Evolutionary conservation across 768 basidiomycete genomes (phyloP), one percentile per base, ranked within the genome.

Genomic region (Albatrellus ellisii): DNA sequence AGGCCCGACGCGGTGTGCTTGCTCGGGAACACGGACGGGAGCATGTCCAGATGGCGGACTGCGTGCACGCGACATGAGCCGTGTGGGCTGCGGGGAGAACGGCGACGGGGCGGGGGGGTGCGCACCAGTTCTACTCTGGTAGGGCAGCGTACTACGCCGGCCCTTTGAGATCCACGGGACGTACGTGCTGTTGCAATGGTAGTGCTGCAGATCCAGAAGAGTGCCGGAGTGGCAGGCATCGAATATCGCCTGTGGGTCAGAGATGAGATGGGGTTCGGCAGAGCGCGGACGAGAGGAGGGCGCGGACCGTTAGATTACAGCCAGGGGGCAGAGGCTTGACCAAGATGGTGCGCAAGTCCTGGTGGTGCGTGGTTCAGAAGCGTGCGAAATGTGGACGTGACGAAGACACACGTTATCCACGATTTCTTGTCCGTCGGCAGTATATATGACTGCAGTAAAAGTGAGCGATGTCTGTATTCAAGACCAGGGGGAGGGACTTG

Each of bases 141-240:
- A 18, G 0, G 49, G 51, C 15, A 42, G 43, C n/a, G 51, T 39
- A 36, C 43, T 39, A 18, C 54, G 53, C 31, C 43, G 27, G 29
- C 54, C 53, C 31, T 45, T 51, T 41, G 50, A 51, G 22, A 46
- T 42, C 54, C 54, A 54, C 4, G 54, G 56, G 17, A 48, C 48
- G 44, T 50, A 56, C 4, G 54, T 41, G 0, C 22, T 33, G 32
- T 57, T 54, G 40, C 56, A 57, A 11, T 48, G 36, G 32, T 53
- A 40, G 34, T 57, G 56, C 0, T 48, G 51, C 15, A 57, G 46
- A 25, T 55, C 51, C 8, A 57, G 49, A 7, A 57, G 7, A 0
- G 56, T 57, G 18, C 53, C 54, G 3, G 53, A 54, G 15, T 56
- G 53, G 21, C 54, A 54, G 2, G 51, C 46, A 36, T 57, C 54